Base-by-base conservation (phyloP, 164 flowering plant genomes). In the Hamamelis virginiana region DNA sequence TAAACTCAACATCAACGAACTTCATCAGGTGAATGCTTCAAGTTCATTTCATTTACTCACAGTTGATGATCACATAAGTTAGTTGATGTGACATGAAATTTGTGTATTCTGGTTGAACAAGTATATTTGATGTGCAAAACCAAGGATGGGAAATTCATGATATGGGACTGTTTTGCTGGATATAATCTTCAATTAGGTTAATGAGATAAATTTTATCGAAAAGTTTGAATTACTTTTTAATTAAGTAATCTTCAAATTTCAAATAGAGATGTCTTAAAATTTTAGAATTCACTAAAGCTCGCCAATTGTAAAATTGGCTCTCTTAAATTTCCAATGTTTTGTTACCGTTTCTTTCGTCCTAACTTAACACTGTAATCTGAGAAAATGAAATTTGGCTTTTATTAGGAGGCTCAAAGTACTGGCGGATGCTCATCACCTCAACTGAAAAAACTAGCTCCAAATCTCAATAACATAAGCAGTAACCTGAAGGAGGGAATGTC, bases 361-460 rank as follows among this genome's bases (percentile, higher is more conserved):
- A 25, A 21, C 28, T 64, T 66, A 46, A 58, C 66, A 44, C 25
- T 22, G 58, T 58, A 41, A 61, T 16, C 59, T 63, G 52, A 74
- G 26, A 67, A n/a, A 43, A 12, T 50, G 43, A 51, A 61, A 19
- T 71, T 71, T 71, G 18, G 38, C 41, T 74, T 12, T 38, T 72
- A n/a, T 45, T 64, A 89, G 96, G 98, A 85, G 69, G 84, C 55
- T 67, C 86, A 79, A 69, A 62, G 77, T 72, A 62, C 55, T 28
- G 82, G 65, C 21, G 85, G 70, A 51, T 67, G 75, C 74, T 71
- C 82, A 45, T 78, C 85, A 56, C 68, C 80, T 62, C 25, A 69
- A n/a, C 64, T 33, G 9, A 61, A 72, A 76, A 79, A 75, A 71
- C 72, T 78, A 59, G 75, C 81, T 74, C 68, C 80, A 41, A 69